These are phyloP conservation scores for Colletotrichum viniferum DNA, from an alignment of 2,329 filamentous ascomycete genomes.

Conservation along the genomic window DNA sequence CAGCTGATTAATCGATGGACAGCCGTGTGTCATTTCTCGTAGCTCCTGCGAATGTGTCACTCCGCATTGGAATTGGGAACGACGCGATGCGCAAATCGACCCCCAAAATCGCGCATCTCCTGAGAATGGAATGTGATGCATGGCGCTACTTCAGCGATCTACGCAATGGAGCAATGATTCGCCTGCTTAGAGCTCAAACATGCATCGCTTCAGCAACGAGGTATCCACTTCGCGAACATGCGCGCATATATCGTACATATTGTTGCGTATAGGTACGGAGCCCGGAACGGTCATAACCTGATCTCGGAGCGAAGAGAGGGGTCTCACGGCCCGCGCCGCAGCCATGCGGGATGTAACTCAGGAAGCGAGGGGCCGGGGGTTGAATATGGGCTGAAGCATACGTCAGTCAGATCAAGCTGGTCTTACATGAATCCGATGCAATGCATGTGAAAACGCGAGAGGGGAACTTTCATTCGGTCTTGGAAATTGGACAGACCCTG, in stretches of 20 bases:
- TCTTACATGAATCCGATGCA: background rate
- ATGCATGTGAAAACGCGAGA: background rate
- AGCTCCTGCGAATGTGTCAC: rapidly evolving
- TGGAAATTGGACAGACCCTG: background rate
- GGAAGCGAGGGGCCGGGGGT: background rate
- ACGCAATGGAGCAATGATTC: background rate
- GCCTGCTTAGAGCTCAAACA: background rate
- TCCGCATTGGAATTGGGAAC: background rate
- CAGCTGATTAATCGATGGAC: background rate
- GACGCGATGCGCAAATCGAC: background rate
- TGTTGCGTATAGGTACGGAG: background rate
- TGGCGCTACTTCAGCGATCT: background rate
- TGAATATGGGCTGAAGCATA: background rate
- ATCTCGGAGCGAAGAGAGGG: background rate
- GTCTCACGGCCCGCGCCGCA: background rate
- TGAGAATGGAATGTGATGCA: background rate
- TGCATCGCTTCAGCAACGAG: background rate
- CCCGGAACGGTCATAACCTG: background rate
- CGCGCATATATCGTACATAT: background rate
- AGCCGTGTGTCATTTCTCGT: background rate
- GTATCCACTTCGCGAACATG: background rate
- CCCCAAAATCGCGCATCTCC: background rate
- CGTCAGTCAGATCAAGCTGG: background rate
- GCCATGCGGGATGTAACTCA: background rate
- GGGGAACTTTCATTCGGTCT: background rate